These are phyloP conservation scores for Naumovozyma castellii DNA, from an alignment of 805 yeast species.

Conservation along the genomic window DNA sequence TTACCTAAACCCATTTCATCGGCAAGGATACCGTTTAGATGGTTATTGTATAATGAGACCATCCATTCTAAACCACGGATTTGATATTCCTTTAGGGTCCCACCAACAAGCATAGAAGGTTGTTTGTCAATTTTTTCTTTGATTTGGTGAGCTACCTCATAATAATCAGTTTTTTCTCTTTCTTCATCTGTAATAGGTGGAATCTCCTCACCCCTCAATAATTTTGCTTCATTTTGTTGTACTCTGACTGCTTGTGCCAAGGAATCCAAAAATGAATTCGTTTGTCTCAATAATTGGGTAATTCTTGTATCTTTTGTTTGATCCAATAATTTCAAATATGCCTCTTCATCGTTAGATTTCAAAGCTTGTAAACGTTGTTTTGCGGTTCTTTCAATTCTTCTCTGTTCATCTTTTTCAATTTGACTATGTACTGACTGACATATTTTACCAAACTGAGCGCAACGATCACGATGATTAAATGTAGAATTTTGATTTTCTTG, in stretches of 20 bases:
- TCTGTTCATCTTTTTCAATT: constrained; percentile 66
- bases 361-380: constrained; percentile 80
- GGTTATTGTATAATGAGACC: constrained; percentile 92
- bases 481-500: constrained; percentile 21
- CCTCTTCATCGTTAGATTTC: constrained; percentile 83
- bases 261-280: constrained; percentile 67
- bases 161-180: constrained; percentile 63
- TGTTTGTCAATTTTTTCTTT: constrained; percentile 59
- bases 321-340: constrained; percentile 71
- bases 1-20: constrained; percentile 99
- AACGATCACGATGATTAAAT: constrained; percentile 22
- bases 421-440: constrained; percentile 22
- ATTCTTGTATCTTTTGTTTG: constrained; percentile 84
- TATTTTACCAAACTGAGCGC: constrained; percentile 24
- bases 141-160: constrained; percentile 70
- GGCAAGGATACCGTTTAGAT: constrained; percentile 91
- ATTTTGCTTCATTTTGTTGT: constrained; percentile 46
- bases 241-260: constrained; percentile 70
- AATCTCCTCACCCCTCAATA: constrained; percentile 28
- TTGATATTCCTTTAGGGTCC: constrained; percentile 74
- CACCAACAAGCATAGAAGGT: constrained; percentile 65
- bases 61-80: constrained; percentile 95
- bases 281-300: constrained; percentile 72
- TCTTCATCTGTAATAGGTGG: constrained; percentile 39
- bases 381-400: constrained; percentile 69